phyloP scores from a whole-genome alignment of 1,284 basidiomycete species.

The Sporisorium reilianum region DNA sequence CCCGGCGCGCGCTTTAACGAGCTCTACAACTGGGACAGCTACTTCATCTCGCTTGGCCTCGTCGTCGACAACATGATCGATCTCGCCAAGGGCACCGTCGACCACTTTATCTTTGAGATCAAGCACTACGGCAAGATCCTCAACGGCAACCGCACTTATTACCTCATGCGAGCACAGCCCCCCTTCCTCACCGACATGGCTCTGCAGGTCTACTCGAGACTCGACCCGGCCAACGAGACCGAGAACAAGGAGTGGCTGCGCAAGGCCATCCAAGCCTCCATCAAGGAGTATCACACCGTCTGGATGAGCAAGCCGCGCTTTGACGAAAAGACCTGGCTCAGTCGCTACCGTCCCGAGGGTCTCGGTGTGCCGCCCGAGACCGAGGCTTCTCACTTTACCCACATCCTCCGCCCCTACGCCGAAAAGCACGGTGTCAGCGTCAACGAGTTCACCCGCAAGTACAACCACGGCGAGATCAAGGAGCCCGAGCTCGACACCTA shows the following conservation, averaged over 20 bases:
- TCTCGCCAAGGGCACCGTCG: constrained; percentile 96
- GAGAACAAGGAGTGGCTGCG: constrained; percentile 91
- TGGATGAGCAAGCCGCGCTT: constrained; percentile 95
- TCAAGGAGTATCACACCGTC: constrained; percentile 98
- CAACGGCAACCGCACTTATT: constrained; percentile 72
- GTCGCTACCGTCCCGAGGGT: constrained; percentile 93
- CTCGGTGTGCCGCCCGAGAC: constrained; percentile 97
- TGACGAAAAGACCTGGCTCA: constrained; percentile 91
- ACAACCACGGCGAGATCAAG: constrained; percentile 84
- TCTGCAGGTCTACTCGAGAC: constrained; percentile 94
- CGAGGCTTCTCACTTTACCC: constrained; percentile 96
- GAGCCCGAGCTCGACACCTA: constrained; percentile 95
- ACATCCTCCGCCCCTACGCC: constrained; percentile 94
- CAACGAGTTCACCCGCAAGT: constrained; percentile 95
- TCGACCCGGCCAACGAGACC: constrained; percentile 84
- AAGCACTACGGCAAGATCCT: constrained; percentile 88
- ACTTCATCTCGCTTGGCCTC: constrained; percentile 92
- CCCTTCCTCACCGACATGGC: constrained; percentile 99
- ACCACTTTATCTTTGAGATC: constrained; percentile 99
- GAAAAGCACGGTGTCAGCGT: constrained; percentile 93
- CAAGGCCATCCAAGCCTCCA: constrained; percentile 92
- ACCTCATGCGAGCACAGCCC: constrained; percentile 93
- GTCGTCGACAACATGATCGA: constrained; percentile 92
- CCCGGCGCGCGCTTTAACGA: constrained; percentile 98
- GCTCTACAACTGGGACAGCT: constrained; percentile 76